These are phyloP conservation scores for Pythium volutum DNA, from an alignment of 352 stramenopile genomes.

Conservation along the genomic window DNA sequence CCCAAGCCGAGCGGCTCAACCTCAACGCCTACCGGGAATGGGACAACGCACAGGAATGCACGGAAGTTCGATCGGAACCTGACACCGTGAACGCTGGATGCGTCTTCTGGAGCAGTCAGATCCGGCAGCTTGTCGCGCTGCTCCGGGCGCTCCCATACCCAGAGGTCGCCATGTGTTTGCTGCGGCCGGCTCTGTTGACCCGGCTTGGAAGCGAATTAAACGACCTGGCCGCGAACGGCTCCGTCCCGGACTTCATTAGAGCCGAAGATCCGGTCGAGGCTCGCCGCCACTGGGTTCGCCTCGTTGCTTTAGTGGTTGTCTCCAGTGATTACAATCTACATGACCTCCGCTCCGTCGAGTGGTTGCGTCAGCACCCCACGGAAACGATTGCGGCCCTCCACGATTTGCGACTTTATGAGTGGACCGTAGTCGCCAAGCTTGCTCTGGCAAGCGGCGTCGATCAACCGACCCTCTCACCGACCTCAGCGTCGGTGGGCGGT, in stretches of 20 bases:
- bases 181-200: no score
- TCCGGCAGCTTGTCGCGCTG: neutral
- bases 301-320: neutral
- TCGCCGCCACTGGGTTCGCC: neutral
- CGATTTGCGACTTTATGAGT: slow-evolving; percentile 4
- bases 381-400: neutral
- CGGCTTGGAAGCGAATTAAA: neutral
- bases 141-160: slow-evolving; percentile 1
- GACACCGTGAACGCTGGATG: neutral
- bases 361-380: neutral
- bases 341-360: neutral
- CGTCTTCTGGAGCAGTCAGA: neutral
- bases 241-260: neutral
- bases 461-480: neutral
- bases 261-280: neutral
- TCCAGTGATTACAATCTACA: neutral
- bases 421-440: neutral
- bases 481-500: neutral
- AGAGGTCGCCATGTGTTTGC: slow-evolving; percentile 1
- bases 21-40: neutral
- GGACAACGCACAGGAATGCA: neutral
- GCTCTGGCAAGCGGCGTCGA: neutral
- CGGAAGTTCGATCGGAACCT: no score
- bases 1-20: neutral
- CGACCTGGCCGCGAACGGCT: neutral